These are phyloP conservation scores for Hypoxylon sp. DNA, from an alignment of 2,329 filamentous ascomycete genomes.

Conservation along the genomic window DNA sequence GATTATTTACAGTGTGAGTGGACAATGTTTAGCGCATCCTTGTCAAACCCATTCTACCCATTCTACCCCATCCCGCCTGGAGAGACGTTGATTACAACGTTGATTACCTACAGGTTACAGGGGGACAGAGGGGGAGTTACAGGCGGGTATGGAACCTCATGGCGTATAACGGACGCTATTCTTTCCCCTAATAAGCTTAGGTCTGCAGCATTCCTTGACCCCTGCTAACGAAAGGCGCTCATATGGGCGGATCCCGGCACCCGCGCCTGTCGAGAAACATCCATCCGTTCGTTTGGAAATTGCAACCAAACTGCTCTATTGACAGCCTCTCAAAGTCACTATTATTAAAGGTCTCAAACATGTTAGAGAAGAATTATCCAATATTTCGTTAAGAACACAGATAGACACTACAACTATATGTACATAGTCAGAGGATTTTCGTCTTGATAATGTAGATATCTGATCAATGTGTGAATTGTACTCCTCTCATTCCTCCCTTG, in stretches of 20 bases:
- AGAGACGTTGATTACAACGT: constrained; percentile 29
- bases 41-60: constrained; percentile 4
- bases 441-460: background rate
- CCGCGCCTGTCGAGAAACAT: constrained; percentile 37
- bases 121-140: constrained; percentile 26
- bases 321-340: constrained; percentile 1
- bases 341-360: background rate
- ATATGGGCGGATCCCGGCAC: constrained; percentile 19
- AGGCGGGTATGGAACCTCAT: constrained; percentile 32
- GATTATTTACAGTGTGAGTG: constrained; percentile 51
- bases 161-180: constrained; percentile 34
- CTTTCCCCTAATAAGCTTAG: constrained; percentile 34
- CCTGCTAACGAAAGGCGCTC: constrained; percentile 14
- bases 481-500: constrained; percentile 9
- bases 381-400: background rate
- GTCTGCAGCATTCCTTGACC: constrained; percentile 28
- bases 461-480: background rate
- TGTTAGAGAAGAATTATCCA: background rate
- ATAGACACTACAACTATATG: background rate
- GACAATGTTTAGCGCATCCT: constrained; percentile 36
- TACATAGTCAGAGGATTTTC: background rate
- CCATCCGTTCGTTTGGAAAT: constrained; percentile 8
- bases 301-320: constrained; percentile 19
- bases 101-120: constrained; percentile 34
- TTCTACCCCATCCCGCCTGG: constrained; percentile 19